phyloP scores from a whole-genome alignment of 805 yeast species.

The Ogataea angusta region DNA sequence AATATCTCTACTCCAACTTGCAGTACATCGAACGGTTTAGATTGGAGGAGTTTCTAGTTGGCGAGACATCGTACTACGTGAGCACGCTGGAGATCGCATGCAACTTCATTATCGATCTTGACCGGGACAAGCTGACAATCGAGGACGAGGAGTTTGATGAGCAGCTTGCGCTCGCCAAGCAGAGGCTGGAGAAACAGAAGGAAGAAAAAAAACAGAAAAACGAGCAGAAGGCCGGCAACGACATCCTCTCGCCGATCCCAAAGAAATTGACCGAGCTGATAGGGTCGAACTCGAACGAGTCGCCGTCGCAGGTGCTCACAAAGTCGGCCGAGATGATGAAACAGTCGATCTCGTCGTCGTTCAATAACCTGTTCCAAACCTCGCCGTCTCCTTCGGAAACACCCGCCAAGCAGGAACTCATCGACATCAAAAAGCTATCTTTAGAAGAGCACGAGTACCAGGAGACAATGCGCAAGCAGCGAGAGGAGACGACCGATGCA shows the following conservation, averaged over 20 bases:
- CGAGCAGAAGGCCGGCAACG: slow-evolving; percentile 9
- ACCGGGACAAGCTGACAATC: slow-evolving; percentile 56
- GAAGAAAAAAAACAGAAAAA: slow-evolving; percentile 19
- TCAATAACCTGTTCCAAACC: slow-evolving; percentile 21
- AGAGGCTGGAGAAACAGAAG: slow-evolving; percentile 32
- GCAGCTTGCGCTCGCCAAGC: slow-evolving; percentile 42
- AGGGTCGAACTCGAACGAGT: slow-evolving; percentile 22
- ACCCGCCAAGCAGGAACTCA: slow-evolving; percentile 19
- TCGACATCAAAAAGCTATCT: slow-evolving; percentile 30
- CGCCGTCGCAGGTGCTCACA: slow-evolving; percentile 35
- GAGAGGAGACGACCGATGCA: slow-evolving; percentile 43
- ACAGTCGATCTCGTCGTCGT: slow-evolving; percentile 32
- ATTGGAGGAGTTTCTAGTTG: slow-evolving; percentile 66
- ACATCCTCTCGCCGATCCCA: slow-evolving; percentile 26
- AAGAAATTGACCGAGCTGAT: slow-evolving; percentile 25
- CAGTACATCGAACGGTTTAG: slow-evolving; percentile 84
- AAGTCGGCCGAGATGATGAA: slow-evolving; percentile 37
- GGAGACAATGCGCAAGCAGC: slow-evolving; percentile 41
- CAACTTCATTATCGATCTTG: slow-evolving; percentile 66
- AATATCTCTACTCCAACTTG: slow-evolving; percentile 69
- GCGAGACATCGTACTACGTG: slow-evolving; percentile 89
- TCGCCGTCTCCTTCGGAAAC: slow-evolving; percentile 15
- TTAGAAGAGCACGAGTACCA: slow-evolving; percentile 31
- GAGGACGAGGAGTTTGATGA: slow-evolving; percentile 56
- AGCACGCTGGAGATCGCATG: slow-evolving; percentile 90